Evolutionary conservation across 2,329 filamentous ascomycete genomes (phyloP), one percentile per base, ranked within the genome.

Genomic region (Huntiella moniliformis): DNA sequence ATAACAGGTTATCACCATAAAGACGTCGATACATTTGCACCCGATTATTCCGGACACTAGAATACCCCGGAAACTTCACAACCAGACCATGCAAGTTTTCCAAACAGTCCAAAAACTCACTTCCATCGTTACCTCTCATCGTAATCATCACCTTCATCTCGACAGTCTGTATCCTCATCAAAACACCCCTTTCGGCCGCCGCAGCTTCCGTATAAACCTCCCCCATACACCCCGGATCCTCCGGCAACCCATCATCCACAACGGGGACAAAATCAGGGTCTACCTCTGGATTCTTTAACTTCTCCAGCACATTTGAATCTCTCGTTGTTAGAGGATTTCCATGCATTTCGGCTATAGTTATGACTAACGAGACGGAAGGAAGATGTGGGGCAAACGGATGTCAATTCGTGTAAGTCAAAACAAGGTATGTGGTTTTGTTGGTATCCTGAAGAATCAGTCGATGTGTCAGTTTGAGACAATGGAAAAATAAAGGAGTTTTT

Each of bases 1-100:
- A 57, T 16, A 79, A 60, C 55, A 77, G 64, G 2, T 64, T 61
- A 55, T 81, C 76, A 8, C 77, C 77, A 51, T 79, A 75, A 47
- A 76, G 60, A 41, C 78, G 64, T 16, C 79, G 64, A 28, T 71
- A 54, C 6, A 78, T 68, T 58, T 87, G 82, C 2, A 78, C 82
- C 42, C 81, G 70, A 59, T 88, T 87, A 57, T 85, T 81, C 48
- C 74, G 71, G 4, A 76, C 79, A 51, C 78, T 82, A 16, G 81
- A 79, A 58, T 87, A 87, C 31, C 63, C 60, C 3, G 81, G 78
- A 45, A 74, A 57, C 17, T 70, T 60, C 2, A 63, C 55, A 36
- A 85, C 71, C 31, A 85, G 64, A 2, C 59, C 56, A 28, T 68
- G 66, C 4, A 87, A 62, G 4, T 63, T 59, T 7, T 58, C 56